Percentiles rank a stretch among this genome's conserved stretches.
Evolutionary conservation across 2,329 filamentous ascomycete species (phyloP).

Genomic region (Teratosphaeria epicoccoides): DNA sequence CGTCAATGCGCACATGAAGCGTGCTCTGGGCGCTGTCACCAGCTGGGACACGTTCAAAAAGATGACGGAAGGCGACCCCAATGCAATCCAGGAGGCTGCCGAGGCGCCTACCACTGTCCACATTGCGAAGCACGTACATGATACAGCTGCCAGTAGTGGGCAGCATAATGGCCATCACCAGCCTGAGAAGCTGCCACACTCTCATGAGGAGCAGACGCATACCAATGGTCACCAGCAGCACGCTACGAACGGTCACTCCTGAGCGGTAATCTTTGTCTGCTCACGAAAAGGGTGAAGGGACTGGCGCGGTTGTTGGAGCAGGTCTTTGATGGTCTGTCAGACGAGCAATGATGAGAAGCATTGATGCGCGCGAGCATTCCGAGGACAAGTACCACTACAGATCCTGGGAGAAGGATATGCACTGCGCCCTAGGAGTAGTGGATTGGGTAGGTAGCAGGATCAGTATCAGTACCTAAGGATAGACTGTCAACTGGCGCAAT

Average conservation of each 20-base stretch:
- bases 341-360: neutral
- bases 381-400: neutral
- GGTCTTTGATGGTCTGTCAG: neutral
- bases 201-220: neutral
- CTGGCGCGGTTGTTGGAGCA: neutral
- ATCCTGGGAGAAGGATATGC: neutral
- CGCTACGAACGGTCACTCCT: neutral
- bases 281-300: neutral
- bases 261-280: neutral
- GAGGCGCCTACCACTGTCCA: neutral
- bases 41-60: constrained; percentile 73
- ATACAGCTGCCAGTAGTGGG: neutral
- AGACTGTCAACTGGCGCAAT: neutral
- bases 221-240: neutral
- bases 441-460: neutral
- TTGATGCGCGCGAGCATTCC: neutral
- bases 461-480: neutral
- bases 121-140: neutral
- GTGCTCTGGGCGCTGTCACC: constrained; percentile 78
- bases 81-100: constrained; percentile 3
- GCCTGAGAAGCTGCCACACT: neutral
- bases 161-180: neutral
- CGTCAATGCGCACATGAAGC: constrained; percentile 77
- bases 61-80: constrained; percentile 28
- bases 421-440: neutral